Base-by-base conservation (phyloP, 805 yeast species). In the Wickerhamiella musiphila region DNA sequence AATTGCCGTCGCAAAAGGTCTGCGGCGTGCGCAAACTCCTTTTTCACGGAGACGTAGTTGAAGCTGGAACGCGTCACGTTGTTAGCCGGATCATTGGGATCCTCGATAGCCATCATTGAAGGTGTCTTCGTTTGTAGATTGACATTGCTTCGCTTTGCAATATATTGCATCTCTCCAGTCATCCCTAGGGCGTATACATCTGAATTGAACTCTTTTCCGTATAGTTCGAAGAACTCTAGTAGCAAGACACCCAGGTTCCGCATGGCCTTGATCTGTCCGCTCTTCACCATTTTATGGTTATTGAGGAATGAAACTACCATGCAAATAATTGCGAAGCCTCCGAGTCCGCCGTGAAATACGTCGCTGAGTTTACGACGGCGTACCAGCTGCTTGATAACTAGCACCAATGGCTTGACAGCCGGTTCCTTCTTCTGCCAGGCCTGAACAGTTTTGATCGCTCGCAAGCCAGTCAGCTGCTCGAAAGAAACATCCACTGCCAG, bases 281-380 rank as follows among this genome's bases (percentile, higher is more conserved):
- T 69, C 2, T 73, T 51, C 9, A 82, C 48, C 41, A 83, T 63
- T 11, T 94, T 94, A 51, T 86, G 96, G 39, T 78, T 57, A 42
- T 62, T 66, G 39, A 84, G 54, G 47, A 84, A 83, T 12, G 86
- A 72, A 45, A 73, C 73, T 12, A 78, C 82, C 48, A 90, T 48
- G 46, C 94, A 83, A 27, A 84, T 81, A n/a, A 81, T 78, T 6
- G 94, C 71, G 51, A 76, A 86, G 0, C 96, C 96, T 26, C 98
- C 96, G 5, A 86, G 57, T 0, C 96, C 96, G 32, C 98, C 98
- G 15, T 73, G 73, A 45, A 78, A 92, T 11, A 86, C 96, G 40
- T 79, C 77, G 46, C 83, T 82, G 38, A 84, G 58, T 36, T 65
- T 69, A 45, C 95, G 62, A 2, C 81, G 71, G 20, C 82, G 61